phyloP scores from a whole-genome alignment of 768 basidiomycete genomes.

The Lepiota subincarnata region DNA sequence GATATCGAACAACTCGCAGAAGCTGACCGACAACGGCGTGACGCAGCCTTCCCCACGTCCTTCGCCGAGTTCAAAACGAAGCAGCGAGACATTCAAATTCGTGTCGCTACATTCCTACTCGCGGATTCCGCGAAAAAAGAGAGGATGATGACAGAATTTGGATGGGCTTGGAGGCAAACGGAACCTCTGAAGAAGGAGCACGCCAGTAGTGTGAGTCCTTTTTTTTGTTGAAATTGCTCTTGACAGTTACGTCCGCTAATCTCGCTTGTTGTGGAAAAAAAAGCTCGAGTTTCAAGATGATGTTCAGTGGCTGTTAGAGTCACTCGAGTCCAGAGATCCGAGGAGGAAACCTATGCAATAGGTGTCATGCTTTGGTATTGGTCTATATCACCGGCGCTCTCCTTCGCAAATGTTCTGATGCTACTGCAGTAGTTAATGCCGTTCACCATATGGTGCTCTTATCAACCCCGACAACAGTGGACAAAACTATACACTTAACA shows the following conservation, averaged over 20 bases:
- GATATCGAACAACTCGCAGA: neutral
- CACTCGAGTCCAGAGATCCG: constrained; percentile 8
- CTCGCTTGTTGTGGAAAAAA: neutral
- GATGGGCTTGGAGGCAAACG: constrained; percentile 11
- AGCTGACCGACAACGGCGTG: neutral
- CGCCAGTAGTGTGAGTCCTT: constrained; percentile 5
- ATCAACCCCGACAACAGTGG: neutral
- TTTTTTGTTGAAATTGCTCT: neutral
- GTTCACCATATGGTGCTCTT: neutral
- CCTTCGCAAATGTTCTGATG: no score
- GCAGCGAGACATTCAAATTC: constrained; percentile 1
- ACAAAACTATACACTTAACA: neutral
- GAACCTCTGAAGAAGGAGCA: constrained; percentile 4
- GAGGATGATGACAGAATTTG: constrained; percentile 12
- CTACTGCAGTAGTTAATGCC: neutral
- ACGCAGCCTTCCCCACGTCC: constrained; percentile 8
- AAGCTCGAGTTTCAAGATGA: constrained; percentile 1
- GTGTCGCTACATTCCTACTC: constrained; percentile 12
- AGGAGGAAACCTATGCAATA: neutral
- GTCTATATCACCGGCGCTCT: no score
- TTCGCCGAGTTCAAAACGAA: neutral
- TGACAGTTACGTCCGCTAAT: neutral
- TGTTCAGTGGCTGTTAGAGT: neutral
- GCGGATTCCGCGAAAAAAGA: constrained; percentile 7
- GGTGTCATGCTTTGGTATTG: no score